A percentile compares a stretch with the other conserved stretches of the same genome.
Conservation (phyloP, 306 rosid species). For the Malus fusca region DNA sequence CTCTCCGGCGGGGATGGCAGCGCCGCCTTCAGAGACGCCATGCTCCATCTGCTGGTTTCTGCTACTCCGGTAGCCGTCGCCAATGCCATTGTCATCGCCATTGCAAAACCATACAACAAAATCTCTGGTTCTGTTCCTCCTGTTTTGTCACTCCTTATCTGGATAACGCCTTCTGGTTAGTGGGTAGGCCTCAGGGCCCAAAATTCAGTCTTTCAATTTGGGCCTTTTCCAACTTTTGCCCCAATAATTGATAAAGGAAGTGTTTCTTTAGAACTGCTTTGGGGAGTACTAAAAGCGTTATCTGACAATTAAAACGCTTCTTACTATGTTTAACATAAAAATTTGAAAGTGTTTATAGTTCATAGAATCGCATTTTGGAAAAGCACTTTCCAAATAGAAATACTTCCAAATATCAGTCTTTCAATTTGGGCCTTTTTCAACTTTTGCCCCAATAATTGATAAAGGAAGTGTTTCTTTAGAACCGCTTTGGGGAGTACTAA, state of each 20-base stretch:
- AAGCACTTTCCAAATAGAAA: no score
- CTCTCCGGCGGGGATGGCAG: constrained; percentile 34
- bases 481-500: fast-evolving
- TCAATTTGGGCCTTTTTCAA: background rate
- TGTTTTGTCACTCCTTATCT: background rate
- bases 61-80: constrained; percentile 12
- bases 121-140: background rate
- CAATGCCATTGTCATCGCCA: constrained; percentile 6
- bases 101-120: constrained; percentile 3
- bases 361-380: no score
- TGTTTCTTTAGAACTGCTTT: no score
- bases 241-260: background rate
- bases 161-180: background rate
- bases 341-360: no score
- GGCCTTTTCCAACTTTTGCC: background rate
- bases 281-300: no score
- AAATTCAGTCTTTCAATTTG: background rate
- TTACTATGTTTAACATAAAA: no score
- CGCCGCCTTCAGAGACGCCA: constrained; percentile 56
- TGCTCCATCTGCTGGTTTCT: constrained; percentile 37
- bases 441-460: background rate
- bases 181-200: background rate
- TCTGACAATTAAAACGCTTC: no score
- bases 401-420: no score
- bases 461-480: no score